Evolutionary conservation across 176 grass and related monocot genomes (phyloP).

Genomic region (Triticum urartu): DNA sequence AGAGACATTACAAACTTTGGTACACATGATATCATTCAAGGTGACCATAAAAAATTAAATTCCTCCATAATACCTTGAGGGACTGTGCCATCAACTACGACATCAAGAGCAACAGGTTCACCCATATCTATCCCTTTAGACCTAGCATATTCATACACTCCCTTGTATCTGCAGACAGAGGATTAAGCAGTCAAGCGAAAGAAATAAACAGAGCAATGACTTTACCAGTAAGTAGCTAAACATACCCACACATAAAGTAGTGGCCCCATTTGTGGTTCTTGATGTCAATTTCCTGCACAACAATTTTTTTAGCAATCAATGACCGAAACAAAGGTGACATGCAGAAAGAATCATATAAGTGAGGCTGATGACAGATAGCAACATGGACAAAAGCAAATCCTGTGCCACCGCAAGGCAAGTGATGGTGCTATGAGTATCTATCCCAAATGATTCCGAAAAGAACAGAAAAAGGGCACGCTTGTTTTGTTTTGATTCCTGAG

Average conservation of each 20-base stretch:
- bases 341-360: not conserved
- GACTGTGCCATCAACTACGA: slow-evolving; percentile 87
- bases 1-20: not conserved
- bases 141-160: slow-evolving; percentile 70
- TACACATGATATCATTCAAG: not conserved
- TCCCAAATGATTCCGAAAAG: not conserved
- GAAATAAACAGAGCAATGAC: not conserved
- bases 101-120: slow-evolving; percentile 65
- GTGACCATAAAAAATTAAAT: slow-evolving; percentile 7
- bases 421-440: not conserved
- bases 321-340: not conserved
- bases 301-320: slow-evolving; percentile 18
- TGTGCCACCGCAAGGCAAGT: not conserved
- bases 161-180: slow-evolving; percentile 73
- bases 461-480: not conserved
- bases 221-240: not conserved
- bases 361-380: not conserved
- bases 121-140: slow-evolving; percentile 74
- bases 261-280: slow-evolving; percentile 98
- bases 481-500: not conserved
- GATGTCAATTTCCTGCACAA: slow-evolving; percentile 78
- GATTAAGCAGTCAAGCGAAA: not conserved
- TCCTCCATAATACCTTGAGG: slow-evolving; percentile 51
- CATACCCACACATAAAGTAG: slow-evolving; percentile 98
- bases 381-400: not conserved